phyloP scores from a whole-genome alignment of 345 rosid species.

The Arabidopsis arenosa region DNA sequence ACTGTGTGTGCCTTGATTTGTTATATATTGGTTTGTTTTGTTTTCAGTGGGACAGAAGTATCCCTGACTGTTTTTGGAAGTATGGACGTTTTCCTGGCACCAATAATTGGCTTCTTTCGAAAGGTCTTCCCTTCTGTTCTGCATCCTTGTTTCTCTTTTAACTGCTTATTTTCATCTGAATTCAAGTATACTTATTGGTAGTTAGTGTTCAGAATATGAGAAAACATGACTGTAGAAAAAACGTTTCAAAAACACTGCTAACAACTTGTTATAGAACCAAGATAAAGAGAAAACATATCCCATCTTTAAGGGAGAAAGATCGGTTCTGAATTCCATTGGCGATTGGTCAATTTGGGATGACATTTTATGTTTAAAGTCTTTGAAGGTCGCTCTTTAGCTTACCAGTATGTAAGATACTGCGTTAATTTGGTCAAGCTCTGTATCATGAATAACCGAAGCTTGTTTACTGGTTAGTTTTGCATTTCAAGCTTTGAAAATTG shows the following conservation, averaged over 20 bases:
- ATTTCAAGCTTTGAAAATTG: no score
- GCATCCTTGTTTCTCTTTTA: conserved; percentile 18
- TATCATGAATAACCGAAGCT: background rate
- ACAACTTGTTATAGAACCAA: conserved; percentile 9
- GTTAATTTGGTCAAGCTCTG: background rate
- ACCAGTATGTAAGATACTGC: background rate
- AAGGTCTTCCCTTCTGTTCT: conserved; percentile 60
- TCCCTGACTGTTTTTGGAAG: conserved; percentile 58
- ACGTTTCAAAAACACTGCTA: background rate
- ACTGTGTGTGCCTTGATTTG: conserved; percentile 14
- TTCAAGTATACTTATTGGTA: conserved; percentile 20
- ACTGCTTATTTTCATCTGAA: background rate
- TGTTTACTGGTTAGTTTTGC: background rate
- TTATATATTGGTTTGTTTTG: conserved; percentile 12
- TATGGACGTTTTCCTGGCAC: conserved; percentile 51
- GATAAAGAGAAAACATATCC: background rate
- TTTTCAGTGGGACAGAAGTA: conserved; percentile 81
- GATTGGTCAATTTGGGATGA: background rate
- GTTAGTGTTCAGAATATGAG: background rate
- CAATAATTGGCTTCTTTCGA: conserved; percentile 52
- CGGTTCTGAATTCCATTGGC: background rate
- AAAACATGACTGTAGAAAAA: background rate
- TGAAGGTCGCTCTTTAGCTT: background rate
- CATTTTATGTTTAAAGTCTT: conserved; percentile 9
- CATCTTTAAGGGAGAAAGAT: background rate